Base-by-base conservation (phyloP, 768 basidiomycete genomes). In the Pulveroboletus ravenelii region DNA sequence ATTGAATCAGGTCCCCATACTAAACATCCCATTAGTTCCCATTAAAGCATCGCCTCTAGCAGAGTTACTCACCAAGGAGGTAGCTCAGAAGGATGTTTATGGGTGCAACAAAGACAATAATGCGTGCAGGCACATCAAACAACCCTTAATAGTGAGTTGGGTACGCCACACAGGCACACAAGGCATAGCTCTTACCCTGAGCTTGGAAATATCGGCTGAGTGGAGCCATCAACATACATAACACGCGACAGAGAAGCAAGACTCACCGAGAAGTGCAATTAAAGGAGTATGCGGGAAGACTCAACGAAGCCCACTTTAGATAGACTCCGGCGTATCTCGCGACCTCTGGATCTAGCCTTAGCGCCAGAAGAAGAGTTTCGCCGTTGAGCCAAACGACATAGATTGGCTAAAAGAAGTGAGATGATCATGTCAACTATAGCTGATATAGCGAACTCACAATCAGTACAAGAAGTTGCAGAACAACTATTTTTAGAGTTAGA, bases 1-100 rank as follows among this genome's bases (percentile, higher is more conserved):
- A 95, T 69, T 1, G 79, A 70, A 17, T 77, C 72, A 87, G 92
- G 92, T 1, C 92, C 92, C 91, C 90, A 93, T 0, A 93, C 89
- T 77, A 45, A 89, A 87, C 51, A n/a, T 18, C 0, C 86, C 87
- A 9, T 82, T 84, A 73, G 60, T 5, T 8, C 45, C n/a, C 32
- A 32, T 7, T 12, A 38, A 5, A 50, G 5, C 2, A 34, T 25
- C 32, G n/a, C 15, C 10, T 7, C 10, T 2, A 23, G 6, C 14
- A n/a, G 32, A 35, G 20, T 8, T 10, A 15, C 71, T 17, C 61
- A 87, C 87, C 91, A 15, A 98, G 80, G 3, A 89, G 59, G 61
- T 82, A 95, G 61, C 88, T 93, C n/a, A 94, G 73, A 7, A 87
- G 39, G 2, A 84, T 81, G 58, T 97, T 97, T 56, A 90, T 71